Evolutionary conservation across 495 filamentous ascomycete species (phyloP).

Genomic region (Pseudomonodictys pantanalensis): DNA sequence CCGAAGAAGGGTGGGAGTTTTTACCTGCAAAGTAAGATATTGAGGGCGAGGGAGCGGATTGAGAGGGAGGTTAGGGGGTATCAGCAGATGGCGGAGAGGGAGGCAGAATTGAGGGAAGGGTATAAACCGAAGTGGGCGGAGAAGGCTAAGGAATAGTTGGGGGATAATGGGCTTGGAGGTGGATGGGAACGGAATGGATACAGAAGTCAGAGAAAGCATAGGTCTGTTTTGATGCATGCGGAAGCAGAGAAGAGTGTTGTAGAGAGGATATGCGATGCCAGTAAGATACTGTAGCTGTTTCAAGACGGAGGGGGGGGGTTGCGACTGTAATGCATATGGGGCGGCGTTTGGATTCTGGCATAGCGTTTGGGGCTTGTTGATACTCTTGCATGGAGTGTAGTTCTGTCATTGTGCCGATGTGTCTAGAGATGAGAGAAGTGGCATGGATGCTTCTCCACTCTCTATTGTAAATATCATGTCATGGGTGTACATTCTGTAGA

Average conservation of each 20-base stretch:
- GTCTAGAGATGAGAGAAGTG: background rate
- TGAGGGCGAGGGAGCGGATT: constrained; percentile 86
- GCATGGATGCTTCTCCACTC: constrained; percentile 11
- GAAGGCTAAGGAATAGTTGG: constrained; percentile 44
- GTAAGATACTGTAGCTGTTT: background rate
- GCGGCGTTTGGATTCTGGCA: constrained; percentile 25
- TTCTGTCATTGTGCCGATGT: too few species aligned
- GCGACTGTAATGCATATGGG: background rate
- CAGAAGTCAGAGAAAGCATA: too few species aligned
- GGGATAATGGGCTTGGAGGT: too few species aligned
- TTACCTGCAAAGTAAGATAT: constrained; percentile 94
- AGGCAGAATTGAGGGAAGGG: constrained; percentile 73
- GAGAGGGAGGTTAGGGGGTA: constrained; percentile 66
- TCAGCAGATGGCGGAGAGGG: constrained; percentile 48
- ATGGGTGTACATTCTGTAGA: background rate
- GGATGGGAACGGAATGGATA: too few species aligned
- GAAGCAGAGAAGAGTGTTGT: background rate
- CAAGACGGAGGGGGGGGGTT: background rate
- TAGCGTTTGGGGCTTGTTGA: constrained; percentile 11
- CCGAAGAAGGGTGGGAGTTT: constrained; percentile 95
- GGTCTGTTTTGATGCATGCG: too few species aligned
- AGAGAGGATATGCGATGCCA: background rate
- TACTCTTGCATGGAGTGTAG: background rate
- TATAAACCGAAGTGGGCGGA: constrained; percentile 96
- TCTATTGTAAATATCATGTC: constrained; percentile 3